Evolutionary conservation across 805 yeast species (phyloP).

Genomic region (Ogataea philodendri): DNA sequence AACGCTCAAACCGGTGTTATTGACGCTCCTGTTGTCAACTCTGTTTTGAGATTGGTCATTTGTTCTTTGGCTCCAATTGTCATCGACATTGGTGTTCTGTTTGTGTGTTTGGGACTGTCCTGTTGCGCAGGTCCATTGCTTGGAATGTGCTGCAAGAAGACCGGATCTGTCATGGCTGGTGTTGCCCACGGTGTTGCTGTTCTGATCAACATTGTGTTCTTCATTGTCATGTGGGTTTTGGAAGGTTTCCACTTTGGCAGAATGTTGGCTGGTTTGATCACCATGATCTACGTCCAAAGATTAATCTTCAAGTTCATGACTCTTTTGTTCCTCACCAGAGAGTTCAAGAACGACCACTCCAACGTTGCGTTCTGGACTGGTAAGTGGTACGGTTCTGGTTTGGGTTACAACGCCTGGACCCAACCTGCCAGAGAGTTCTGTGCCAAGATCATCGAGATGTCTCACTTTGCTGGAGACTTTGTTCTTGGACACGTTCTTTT

Average conservation of each 20-base stretch:
- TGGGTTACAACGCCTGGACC: slow-evolving; percentile 91
- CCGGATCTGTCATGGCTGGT: slow-evolving; percentile 94
- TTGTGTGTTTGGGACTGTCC: slow-evolving; percentile 74
- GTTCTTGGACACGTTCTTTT: slow-evolving; percentile 85
- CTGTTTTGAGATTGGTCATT: slow-evolving; percentile 67
- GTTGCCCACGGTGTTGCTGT: slow-evolving; percentile 96
- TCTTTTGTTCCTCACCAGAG: slow-evolving; percentile 79
- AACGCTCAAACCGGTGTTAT: slow-evolving; percentile 85
- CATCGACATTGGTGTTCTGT: slow-evolving; percentile 81
- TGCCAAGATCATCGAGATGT: slow-evolving; percentile 90
- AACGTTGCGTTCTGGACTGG: slow-evolving; percentile 99
- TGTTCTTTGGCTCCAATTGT: slow-evolving; percentile 91
- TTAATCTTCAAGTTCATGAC: slow-evolving; percentile 82
- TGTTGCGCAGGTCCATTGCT: slow-evolving; percentile 98
- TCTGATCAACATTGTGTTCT: slow-evolving; percentile 78
- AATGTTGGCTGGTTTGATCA: slow-evolving; percentile 80
- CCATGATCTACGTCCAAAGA: slow-evolving; percentile 86
- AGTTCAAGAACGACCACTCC: slow-evolving; percentile 91
- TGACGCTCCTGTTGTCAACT: slow-evolving; percentile 55
- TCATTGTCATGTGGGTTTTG: slow-evolving; percentile 94
- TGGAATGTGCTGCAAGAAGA: slow-evolving; percentile 93
- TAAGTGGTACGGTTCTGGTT: slow-evolving; percentile 94
- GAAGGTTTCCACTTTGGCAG: slow-evolving; percentile 89
- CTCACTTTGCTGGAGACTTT: slow-evolving; percentile 96
- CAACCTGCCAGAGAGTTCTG: slow-evolving; percentile 95